These are phyloP conservation scores for Tagetes patula DNA, from an alignment of 129 eudicot species.

Conservation along the genomic window DNA sequence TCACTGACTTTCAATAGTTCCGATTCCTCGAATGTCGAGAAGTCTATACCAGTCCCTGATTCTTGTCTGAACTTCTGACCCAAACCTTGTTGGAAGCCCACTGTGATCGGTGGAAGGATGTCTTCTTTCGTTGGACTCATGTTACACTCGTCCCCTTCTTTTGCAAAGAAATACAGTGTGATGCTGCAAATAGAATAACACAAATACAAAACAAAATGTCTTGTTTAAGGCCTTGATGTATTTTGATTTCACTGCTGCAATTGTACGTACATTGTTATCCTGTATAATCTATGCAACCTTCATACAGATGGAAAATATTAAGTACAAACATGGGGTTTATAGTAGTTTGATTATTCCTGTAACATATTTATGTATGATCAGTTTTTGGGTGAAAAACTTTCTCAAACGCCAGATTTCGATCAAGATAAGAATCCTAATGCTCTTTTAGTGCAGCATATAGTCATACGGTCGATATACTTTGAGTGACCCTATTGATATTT, in stretches of 20 bases:
- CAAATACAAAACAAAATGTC: neutral
- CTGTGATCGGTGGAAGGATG: conserved; percentile 58
- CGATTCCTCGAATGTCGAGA: conserved; percentile 63
- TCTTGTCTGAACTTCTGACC: conserved; percentile 87
- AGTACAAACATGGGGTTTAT: neutral
- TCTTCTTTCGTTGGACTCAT: conserved; percentile 66
- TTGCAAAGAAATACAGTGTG: conserved; percentile 84
- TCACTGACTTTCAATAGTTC: conserved; percentile 60
- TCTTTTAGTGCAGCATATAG: conserved; percentile 10
- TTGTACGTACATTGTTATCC: neutral
- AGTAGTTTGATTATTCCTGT: neutral
- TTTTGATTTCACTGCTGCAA: neutral
- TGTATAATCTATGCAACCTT: conserved; percentile 12
- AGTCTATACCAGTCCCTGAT: conserved; percentile 80
- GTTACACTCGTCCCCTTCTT: conserved; percentile 86
- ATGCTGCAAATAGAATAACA: conserved; percentile 51
- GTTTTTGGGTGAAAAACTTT: neutral
- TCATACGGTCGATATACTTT: neutral
- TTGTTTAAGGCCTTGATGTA: neutral
- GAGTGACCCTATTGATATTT: conserved; percentile 3
- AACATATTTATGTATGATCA: neutral
- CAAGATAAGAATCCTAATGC: conserved; percentile 9
- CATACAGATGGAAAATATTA: conserved; percentile 8
- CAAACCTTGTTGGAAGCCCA: conserved; percentile 74
- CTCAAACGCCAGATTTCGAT: neutral